Evolutionary conservation across 805 yeast genomes (phyloP).

Genomic region (Blastobotrys attinorum): DNA sequence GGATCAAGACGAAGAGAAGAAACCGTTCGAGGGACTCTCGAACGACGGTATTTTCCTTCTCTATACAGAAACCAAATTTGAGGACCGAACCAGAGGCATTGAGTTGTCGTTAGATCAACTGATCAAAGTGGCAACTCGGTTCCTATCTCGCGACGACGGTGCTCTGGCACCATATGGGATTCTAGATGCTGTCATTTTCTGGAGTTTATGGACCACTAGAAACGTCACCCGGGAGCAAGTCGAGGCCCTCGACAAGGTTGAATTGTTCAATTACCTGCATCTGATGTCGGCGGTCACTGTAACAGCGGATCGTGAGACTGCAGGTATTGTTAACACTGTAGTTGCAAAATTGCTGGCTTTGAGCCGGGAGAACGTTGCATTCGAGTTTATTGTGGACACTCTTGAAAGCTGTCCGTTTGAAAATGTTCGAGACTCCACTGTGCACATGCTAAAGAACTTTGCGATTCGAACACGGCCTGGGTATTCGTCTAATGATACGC

Average conservation of each 20-base stretch:
- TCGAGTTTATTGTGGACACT: conserved; percentile 55
- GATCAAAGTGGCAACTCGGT: conserved; percentile 15
- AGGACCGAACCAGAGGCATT: conserved; percentile 11
- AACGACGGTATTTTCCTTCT: conserved; percentile 28
- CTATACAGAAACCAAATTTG: conserved; percentile 27
- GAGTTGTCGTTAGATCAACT: conserved; percentile 16
- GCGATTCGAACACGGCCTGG: conserved; percentile 5
- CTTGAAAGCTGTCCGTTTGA: conserved; percentile 59
- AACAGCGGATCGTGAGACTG: conserved; percentile 28
- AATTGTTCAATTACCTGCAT: conserved; percentile 35
- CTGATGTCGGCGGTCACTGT: conserved; percentile 34
- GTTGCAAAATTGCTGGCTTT: conserved; percentile 55
- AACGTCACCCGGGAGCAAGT: conserved; percentile 20
- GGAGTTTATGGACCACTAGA: conserved; percentile 27
- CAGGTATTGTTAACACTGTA: conserved; percentile 46
- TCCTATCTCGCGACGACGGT: conserved; percentile 17
- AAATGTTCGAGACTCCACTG: conserved; percentile 48
- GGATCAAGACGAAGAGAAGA: conserved; percentile 31
- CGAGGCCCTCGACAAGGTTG: conserved; percentile 27
- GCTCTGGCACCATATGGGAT: conserved; percentile 25
- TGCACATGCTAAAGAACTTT: conserved; percentile 65
- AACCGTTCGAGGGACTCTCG: conserved; percentile 26
- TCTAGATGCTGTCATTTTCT: conserved; percentile 29
- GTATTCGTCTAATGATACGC: not conserved
- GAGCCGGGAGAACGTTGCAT: conserved; percentile 49